A percentile compares a stretch with the other conserved stretches of the same genome.
These are phyloP conservation scores for Pelargonium nanum DNA, from an alignment of 345 rosid species.

Conservation along the genomic window DNA sequence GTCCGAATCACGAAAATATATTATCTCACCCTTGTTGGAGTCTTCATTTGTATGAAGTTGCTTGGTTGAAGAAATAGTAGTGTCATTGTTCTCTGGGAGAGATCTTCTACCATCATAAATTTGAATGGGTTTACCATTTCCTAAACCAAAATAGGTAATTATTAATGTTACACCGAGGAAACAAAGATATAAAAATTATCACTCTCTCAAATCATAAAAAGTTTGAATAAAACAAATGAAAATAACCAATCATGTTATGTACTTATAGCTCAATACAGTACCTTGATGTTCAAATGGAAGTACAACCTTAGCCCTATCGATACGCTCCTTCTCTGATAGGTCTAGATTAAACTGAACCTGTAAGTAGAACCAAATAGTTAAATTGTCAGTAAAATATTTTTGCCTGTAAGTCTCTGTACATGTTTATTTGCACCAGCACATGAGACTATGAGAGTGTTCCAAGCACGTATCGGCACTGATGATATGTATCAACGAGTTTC, in stretches of 20 bases:
- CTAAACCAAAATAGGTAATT: conserved; percentile 19
- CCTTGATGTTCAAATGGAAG: conserved; percentile 99
- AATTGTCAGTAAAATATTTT: not conserved
- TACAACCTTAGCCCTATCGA: conserved; percentile 69
- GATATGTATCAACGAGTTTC: too few relatives aligned
- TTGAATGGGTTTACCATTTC: conserved; percentile 58
- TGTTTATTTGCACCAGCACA: too few relatives aligned
- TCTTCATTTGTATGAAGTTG: conserved; percentile 23
- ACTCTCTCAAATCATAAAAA: not conserved
- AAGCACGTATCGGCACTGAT: too few relatives aligned
- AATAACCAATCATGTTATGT: not conserved
- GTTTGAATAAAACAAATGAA: too few relatives aligned
- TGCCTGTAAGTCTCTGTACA: too few relatives aligned
- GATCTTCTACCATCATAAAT: conserved; percentile 79
- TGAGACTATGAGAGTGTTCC: too few relatives aligned
- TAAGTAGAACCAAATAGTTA: conserved; percentile 10
- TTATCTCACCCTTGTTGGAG: conserved; percentile 51
- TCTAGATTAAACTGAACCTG: conserved; percentile 83
- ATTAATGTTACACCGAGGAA: not conserved
- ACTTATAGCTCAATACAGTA: conserved; percentile 10
- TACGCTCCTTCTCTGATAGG: conserved; percentile 66
- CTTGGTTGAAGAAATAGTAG: conserved; percentile 16
- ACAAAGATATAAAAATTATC: not conserved
- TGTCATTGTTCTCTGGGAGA: conserved; percentile 28
- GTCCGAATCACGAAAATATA: conserved; percentile 87